These are phyloP conservation scores for Linum trigynum DNA, from an alignment of 345 rosid genomes.

Conservation along the genomic window DNA sequence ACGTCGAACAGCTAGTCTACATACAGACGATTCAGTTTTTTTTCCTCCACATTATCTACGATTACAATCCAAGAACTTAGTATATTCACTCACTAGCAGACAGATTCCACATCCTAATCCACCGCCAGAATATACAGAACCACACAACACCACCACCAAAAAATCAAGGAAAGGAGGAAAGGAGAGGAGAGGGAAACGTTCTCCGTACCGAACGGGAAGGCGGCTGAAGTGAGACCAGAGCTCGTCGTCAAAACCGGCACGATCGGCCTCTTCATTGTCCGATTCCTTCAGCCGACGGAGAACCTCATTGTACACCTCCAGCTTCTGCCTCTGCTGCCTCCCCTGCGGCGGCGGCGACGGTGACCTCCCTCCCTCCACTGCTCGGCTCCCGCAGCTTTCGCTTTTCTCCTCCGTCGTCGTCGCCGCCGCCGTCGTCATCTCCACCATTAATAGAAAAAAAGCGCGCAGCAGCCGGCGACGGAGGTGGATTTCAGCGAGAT, in stretches of 20 bases:
- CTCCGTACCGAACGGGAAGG: constrained; percentile 66
- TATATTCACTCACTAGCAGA: not conserved
- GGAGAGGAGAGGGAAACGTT: not conserved
- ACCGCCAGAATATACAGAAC: not conserved
- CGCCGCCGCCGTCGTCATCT: constrained; percentile 21
- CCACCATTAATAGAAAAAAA: not conserved
- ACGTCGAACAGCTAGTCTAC: not conserved
- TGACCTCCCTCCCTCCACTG: constrained; percentile 22
- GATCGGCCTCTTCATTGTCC: constrained; percentile 37
- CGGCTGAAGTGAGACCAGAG: constrained; percentile 94
- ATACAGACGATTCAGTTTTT: not conserved
- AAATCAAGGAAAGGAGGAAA: not conserved
- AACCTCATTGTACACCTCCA: constrained; percentile 59
- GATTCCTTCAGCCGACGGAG: constrained; percentile 62
- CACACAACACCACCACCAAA: not conserved
- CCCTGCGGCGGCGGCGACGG: constrained; percentile 21
- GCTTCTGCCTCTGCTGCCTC: constrained; percentile 54
- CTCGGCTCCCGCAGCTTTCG: constrained; percentile 62
- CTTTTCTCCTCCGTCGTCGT: constrained; percentile 48
- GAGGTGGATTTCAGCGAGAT: not conserved
- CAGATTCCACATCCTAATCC: not conserved
- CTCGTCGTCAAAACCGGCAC: constrained; percentile 58
- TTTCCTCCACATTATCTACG: not conserved
- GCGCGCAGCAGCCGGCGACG: not conserved
- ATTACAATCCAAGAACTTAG: not conserved